Evolutionary conservation across 2,329 filamentous ascomycete genomes (phyloP), one percentile per base, ranked within the genome.

Genomic region (Colletotrichum tamarilloi): DNA sequence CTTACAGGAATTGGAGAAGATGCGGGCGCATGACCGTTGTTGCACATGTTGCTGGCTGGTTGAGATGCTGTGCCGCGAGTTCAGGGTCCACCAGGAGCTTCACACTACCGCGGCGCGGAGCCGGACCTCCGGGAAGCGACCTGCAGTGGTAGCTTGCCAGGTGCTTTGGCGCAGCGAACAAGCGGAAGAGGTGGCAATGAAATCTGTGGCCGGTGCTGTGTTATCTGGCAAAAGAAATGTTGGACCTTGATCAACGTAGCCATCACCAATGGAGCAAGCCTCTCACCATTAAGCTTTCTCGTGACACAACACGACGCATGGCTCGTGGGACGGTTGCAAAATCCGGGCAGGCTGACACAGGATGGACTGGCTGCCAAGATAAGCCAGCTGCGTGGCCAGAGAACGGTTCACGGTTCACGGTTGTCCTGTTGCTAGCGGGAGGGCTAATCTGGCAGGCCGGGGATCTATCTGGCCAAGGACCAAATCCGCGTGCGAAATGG

Each of bases 381-480:
- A 56, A 56, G 70, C 67, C 70, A 26, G 16, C 32, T 58, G 46
- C 67, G 32, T 70, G 46, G 70, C 70, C 67, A 70, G 69, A 60
- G 62, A 73, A 73, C 67, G 67, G 60, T 71, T 71, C 56, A 65
- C 56, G 67, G 71, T 73, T 70, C 56, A 65, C 56, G 67, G 71
- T 73, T 71, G 71, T 73, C 9, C 46, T 66, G 71, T 56, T 11
- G 62, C 71, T 71, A 73, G 71, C 71, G 71, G 71, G 60, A 73
- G 67, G 67, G 71, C 60, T 73, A 71, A 65, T 65, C 60, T 73
- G 67, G 70, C 70, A 65, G 56, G 55, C 60, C 60, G 49, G 56
- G 42, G 55, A 52, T 56, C 24, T 62, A 66, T 57, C 46, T 73
- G 55, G 55, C 60, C 67, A 64, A 73, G 60, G 9, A 52, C 32